Conservation (phyloP, 2,329 filamentous ascomycete genomes). For the Westerdykella aurantiaca region DNA sequence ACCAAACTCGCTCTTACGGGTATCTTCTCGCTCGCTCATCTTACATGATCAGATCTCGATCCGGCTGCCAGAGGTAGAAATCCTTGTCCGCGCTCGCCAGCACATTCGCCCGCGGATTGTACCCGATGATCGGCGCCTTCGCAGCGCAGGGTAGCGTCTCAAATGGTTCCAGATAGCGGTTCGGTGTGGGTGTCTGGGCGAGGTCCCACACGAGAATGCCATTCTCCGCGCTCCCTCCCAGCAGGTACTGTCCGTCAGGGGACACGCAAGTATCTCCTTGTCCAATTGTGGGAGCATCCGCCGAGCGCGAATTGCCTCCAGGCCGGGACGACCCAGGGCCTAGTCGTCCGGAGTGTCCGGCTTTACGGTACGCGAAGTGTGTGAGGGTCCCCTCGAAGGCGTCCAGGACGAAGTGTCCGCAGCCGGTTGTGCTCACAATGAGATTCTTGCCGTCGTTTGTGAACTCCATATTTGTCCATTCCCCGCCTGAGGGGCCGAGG, state of each 20-base stretch:
- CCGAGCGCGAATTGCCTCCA: constrained; percentile 13
- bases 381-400: constrained; percentile 79
- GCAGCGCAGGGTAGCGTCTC: constrained; percentile 58
- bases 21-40: not conserved
- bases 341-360: constrained; percentile 41
- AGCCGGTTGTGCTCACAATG: constrained; percentile 75
- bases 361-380: constrained; percentile 58
- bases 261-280: constrained; percentile 81
- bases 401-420: constrained; percentile 87
- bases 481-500: constrained; percentile 45
- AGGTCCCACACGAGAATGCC: constrained; percentile 87
- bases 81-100: constrained; percentile 86
- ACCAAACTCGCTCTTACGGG: too few species aligned
- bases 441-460: constrained; percentile 91
- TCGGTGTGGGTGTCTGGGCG: constrained; percentile 45
- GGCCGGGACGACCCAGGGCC: constrained; percentile 43
- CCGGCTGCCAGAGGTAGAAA: constrained; percentile 45
- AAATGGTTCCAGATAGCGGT: constrained; percentile 57
- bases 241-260: constrained; percentile 80
- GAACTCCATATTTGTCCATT: constrained; percentile 91
- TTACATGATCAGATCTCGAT: constrained; percentile 39
- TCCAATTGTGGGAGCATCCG: constrained; percentile 28
- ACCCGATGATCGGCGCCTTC: constrained; percentile 69
- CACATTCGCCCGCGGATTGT: constrained; percentile 89
- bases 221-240: constrained; percentile 67